Conservation (phyloP, 2,329 filamentous ascomycete genomes). For the Penicillium sp. region DNA sequence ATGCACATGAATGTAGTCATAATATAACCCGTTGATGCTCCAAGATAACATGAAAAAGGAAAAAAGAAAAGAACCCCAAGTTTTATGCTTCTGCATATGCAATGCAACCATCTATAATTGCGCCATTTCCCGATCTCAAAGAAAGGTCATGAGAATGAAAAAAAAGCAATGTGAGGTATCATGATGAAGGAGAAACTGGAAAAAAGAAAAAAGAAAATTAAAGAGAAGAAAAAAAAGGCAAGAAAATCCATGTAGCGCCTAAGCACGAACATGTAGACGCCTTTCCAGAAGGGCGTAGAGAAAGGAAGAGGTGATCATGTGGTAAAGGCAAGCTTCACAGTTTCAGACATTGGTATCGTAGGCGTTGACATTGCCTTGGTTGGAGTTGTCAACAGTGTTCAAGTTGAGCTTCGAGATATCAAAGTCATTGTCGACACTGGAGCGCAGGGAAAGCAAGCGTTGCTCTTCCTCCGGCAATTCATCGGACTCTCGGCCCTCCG, state of each 20-base stretch:
- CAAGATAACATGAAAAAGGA: conserved; percentile 22
- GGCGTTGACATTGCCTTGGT: conserved; percentile 9
- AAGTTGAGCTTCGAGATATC: conserved; percentile 30
- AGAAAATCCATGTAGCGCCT: neutral
- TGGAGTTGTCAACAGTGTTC: conserved; percentile 14
- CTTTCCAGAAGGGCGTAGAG: conserved; percentile 19
- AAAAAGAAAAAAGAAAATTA: conserved; percentile 7
- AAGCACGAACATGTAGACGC: conserved; percentile 9
- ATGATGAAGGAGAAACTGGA: conserved; percentile 14
- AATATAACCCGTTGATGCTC: conserved; percentile 32
- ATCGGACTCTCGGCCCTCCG: conserved; percentile 24
- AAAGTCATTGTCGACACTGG: conserved; percentile 35
- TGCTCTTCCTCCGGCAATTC: conserved; percentile 34
- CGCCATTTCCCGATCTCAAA: conserved; percentile 30
- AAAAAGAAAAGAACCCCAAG: conserved; percentile 20
- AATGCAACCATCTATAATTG: conserved; percentile 42
- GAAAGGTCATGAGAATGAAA: conserved; percentile 14
- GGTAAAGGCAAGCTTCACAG: neutral
- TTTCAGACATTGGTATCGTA: conserved; percentile 10
- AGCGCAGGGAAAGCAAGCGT: conserved; percentile 38
- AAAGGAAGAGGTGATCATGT: conserved; percentile 2
- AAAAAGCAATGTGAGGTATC: conserved; percentile 23
- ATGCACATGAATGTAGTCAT: conserved; percentile 36
- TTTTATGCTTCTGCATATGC: conserved; percentile 31
- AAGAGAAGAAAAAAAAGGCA: conserved; percentile 4